Evolutionary conservation across 148 eudicot species (phyloP).

Genomic region (Hydrangea macrophylla): DNA sequence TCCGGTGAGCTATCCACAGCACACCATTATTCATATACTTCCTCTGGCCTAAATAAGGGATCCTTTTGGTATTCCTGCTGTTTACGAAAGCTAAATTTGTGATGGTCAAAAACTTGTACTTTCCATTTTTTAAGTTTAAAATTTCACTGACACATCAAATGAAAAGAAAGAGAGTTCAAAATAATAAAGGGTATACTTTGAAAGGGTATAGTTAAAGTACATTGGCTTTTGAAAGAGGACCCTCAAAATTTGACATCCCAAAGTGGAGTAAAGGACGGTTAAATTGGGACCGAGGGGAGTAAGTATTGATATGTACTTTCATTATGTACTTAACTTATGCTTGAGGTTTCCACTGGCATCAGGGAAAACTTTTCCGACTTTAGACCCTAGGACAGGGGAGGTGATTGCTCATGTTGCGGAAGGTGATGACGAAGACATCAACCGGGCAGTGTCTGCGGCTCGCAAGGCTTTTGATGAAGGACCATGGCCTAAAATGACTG

Average conservation of each 20-base stretch:
- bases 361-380: constrained; percentile 59
- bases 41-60: too few species aligned
- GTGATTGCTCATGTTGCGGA: constrained; percentile 58
- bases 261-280: too few species aligned
- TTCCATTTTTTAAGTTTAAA: too few species aligned
- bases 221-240: too few species aligned
- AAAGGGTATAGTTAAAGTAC: too few species aligned
- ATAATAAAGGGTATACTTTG: too few species aligned
- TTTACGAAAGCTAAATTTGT: not conserved
- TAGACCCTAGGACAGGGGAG: constrained; percentile 62
- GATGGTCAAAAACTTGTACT: not conserved
- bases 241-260: too few species aligned
- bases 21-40: too few species aligned
- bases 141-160: too few species aligned
- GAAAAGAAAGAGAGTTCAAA: too few species aligned
- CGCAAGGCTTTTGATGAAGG: constrained; percentile 74
- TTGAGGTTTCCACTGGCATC: constrained; percentile 16
- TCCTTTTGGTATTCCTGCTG: not conserved
- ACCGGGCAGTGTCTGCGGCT: constrained; percentile 66
- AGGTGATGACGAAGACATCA: constrained; percentile 61
- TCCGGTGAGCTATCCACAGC: constrained; percentile 35
- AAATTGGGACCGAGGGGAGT: too few species aligned
- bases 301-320: too few species aligned
- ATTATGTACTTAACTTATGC: not conserved
- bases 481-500: constrained; percentile 74